Conservation (phyloP, 257 asterid species). For the Solanum peruvianum region DNA sequence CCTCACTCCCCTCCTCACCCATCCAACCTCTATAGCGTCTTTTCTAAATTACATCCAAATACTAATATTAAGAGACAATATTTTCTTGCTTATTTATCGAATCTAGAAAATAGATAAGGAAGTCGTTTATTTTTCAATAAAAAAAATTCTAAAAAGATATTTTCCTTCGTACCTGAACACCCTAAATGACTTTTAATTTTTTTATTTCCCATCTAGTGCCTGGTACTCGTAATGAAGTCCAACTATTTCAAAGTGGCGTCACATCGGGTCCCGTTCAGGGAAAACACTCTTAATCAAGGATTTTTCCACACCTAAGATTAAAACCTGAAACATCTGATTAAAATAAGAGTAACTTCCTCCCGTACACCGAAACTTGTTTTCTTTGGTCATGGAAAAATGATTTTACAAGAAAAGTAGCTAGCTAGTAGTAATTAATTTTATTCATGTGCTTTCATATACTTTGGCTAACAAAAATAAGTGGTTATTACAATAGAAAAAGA, state of each 20-base stretch:
- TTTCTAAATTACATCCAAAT: no score
- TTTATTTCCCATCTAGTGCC: neutral
- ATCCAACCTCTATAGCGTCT: neutral
- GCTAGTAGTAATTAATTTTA: neutral
- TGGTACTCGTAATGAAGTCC: neutral
- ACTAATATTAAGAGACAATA: no score
- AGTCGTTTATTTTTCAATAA: neutral
- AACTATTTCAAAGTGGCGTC: no score
- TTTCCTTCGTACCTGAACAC: neutral
- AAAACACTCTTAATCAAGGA: rapidly evolving
- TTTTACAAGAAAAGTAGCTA: neutral
- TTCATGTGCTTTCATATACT: neutral
- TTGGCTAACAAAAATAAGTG: neutral
- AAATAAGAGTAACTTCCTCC: rapidly evolving
- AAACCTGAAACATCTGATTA: neutral
- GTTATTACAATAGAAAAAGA: neutral
- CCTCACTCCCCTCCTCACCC: neutral
- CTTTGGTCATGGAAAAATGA: neutral
- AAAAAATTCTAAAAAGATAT: no score
- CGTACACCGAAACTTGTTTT: rapidly evolving
- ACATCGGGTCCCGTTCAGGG: rapidly evolving
- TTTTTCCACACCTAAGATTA: neutral
- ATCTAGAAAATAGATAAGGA: neutral
- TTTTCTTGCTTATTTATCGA: neutral
- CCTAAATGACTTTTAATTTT: neutral